Percentiles rank a stretch among this genome's conserved stretches.
Evolutionary conservation across 2,329 filamentous ascomycete genomes (phyloP).

Genomic region (Trichophyton verrucosum): DNA sequence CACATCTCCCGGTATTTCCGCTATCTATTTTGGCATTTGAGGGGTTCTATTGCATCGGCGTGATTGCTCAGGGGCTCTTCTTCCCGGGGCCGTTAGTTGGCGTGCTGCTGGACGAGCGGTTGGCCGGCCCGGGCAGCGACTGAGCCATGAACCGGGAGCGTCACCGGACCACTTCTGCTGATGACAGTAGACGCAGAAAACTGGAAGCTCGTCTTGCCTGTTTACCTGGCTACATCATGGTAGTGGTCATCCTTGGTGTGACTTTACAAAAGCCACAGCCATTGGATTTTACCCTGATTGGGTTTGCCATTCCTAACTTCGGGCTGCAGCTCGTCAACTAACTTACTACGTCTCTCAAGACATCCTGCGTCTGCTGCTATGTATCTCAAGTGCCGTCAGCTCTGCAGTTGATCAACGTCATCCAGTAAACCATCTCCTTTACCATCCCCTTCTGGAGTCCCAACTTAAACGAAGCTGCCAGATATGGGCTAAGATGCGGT

Average conservation of each 20-base stretch:
- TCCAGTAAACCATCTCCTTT: background rate
- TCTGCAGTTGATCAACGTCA: background rate
- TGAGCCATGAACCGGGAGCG: slow-evolving; percentile 7
- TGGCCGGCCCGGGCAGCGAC: slow-evolving; percentile 16
- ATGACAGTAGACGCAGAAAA: background rate
- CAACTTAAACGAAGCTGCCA: background rate
- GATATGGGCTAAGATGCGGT: background rate
- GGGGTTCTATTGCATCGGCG: slow-evolving; percentile 15
- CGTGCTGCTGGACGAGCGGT: slow-evolving; percentile 15
- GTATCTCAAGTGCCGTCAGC: background rate
- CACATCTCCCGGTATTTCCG: background rate
- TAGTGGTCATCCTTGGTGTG: background rate
- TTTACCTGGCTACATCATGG: background rate
- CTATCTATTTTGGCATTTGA: background rate
- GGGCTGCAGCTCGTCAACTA: background rate
- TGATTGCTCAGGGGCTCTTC: slow-evolving; percentile 17
- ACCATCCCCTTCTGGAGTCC: background rate
- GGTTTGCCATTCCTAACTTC: background rate
- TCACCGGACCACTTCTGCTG: background rate
- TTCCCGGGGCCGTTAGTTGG: slow-evolving; percentile 18
- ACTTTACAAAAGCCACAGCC: background rate
- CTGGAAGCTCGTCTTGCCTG: background rate
- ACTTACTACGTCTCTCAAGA: background rate
- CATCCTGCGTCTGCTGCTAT: background rate
- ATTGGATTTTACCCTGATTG: background rate